These are phyloP conservation scores for Tremellales sp. DNA, from an alignment of 1,284 basidiomycete genomes.

Conservation along the genomic window DNA sequence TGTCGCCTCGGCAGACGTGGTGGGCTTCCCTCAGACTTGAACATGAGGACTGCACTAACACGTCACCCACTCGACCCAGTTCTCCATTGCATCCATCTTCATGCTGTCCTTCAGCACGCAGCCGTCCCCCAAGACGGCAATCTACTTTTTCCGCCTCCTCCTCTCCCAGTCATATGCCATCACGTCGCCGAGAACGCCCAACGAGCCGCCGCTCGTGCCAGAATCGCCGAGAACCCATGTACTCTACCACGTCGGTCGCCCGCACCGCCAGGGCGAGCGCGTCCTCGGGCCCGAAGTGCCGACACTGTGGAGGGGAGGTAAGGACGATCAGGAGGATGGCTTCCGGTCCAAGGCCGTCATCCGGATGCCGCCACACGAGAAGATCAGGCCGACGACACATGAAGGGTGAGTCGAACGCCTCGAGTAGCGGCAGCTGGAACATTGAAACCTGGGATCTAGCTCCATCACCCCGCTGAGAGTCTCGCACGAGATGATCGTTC, in stretches of 20 bases:
- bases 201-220: slow-evolving; percentile 29
- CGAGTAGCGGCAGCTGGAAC: background rate
- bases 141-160: slow-evolving; percentile 44
- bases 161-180: slow-evolving; percentile 39
- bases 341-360: slow-evolving; percentile 37
- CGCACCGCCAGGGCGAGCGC: slow-evolving; percentile 27
- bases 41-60: background rate
- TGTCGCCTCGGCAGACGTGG: slow-evolving; percentile 37
- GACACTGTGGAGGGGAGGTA: slow-evolving; percentile 37
- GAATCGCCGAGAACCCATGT: slow-evolving; percentile 33
- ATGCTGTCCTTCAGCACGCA: slow-evolving; percentile 29
- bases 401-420: slow-evolving; percentile 31
- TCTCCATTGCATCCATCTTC: slow-evolving; percentile 40
- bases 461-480: slow-evolving; percentile 47
- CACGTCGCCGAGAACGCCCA: slow-evolving; percentile 39
- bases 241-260: slow-evolving; percentile 38
- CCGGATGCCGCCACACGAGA: slow-evolving; percentile 44
- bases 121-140: slow-evolving; percentile 35
- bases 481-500: slow-evolving; percentile 35
- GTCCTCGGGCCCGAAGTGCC: slow-evolving; percentile 27
- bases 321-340: slow-evolving; percentile 14
- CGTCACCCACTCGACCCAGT: slow-evolving; percentile 16
- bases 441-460: slow-evolving; percentile 15
- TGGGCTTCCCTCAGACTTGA: slow-evolving; percentile 14
- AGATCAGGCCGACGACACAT: slow-evolving; percentile 43